Conservation (phyloP, 805 yeast species). For the Zygoascus ofunaensis region DNA sequence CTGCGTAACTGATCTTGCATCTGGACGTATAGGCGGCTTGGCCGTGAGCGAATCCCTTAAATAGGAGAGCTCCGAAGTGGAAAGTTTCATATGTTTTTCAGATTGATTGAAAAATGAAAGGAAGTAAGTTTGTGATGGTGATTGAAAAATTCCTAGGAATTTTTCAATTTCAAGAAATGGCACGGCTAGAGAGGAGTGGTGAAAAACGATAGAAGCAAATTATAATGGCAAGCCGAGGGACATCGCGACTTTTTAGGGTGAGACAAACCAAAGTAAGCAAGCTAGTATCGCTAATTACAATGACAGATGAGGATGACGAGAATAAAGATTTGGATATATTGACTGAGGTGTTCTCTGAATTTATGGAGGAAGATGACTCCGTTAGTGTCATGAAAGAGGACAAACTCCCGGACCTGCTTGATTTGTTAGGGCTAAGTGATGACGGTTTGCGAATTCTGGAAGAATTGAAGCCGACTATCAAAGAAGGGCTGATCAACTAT, state of each 20-base stretch:
- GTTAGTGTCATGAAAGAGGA: slow-evolving; percentile 15
- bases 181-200: neutral
- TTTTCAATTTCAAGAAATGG: neutral
- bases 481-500: slow-evolving; percentile 22
- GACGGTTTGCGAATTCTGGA: neutral
- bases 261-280: neutral
- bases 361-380: slow-evolving; percentile 20
- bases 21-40: slow-evolving; percentile 67
- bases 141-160: neutral
- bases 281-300: neutral
- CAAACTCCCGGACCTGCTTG: slow-evolving; percentile 22
- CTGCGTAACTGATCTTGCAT: slow-evolving; percentile 65
- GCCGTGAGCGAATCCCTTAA: slow-evolving; percentile 60
- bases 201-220: too few relatives aligned
- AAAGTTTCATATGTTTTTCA: slow-evolving; percentile 23
- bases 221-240: neutral
- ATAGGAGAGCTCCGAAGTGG: slow-evolving; percentile 40
- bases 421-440: slow-evolving; percentile 21
- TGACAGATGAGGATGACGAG: neutral
- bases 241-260: neutral
- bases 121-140: neutral
- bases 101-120: neutral
- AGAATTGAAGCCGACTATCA: neutral
- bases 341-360: slow-evolving; percentile 24
- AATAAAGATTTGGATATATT: slow-evolving; percentile 12